These are phyloP conservation scores for Saccharomycopsis olivae DNA, from an alignment of 805 yeast species.

Conservation along the genomic window DNA sequence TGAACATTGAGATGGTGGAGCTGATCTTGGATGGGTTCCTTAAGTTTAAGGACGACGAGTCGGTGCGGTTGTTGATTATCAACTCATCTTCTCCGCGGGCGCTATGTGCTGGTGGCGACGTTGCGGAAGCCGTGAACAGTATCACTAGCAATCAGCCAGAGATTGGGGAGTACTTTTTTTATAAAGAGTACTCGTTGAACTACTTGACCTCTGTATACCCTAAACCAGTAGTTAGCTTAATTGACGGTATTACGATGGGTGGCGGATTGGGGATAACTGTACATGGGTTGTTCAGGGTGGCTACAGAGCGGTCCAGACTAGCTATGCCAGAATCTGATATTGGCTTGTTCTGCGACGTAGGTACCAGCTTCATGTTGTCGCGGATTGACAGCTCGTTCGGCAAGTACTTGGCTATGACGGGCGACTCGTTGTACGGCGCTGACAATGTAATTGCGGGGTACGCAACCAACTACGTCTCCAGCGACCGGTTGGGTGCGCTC, in stretches of 20 bases:
- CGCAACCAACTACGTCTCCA: slow-evolving; percentile 81
- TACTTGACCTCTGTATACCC: slow-evolving; percentile 49
- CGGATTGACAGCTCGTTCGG: slow-evolving; percentile 76
- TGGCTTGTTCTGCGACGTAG: slow-evolving; percentile 95
- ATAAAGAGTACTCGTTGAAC: slow-evolving; percentile 30
- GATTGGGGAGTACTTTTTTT: slow-evolving; percentile 18
- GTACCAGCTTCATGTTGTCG: slow-evolving; percentile 82
- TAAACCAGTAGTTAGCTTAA: slow-evolving; percentile 80
- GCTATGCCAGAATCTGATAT: slow-evolving; percentile 99
- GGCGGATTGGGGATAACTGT: slow-evolving; percentile 92
- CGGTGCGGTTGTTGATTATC: slow-evolving; percentile 20
- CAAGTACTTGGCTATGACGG: slow-evolving; percentile 77
- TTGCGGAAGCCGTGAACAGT: slow-evolving; percentile 50
- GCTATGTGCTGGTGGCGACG: slow-evolving; percentile 81
- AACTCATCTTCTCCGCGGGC: slow-evolving; percentile 30
- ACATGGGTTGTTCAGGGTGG: slow-evolving; percentile 86
- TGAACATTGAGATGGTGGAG: slow-evolving; percentile 12
- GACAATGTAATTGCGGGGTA: slow-evolving; percentile 79
- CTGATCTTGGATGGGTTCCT: slow-evolving; percentile 19
- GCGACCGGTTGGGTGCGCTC: slow-evolving; percentile 49
- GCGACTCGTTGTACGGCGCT: slow-evolving; percentile 62
- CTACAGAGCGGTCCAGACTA: slow-evolving; percentile 78
- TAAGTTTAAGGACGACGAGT: slow-evolving; percentile 14
- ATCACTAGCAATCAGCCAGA: slow-evolving; percentile 33
- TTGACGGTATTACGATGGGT: slow-evolving; percentile 95